Conservation (phyloP, 768 basidiomycete genomes). For the Pisolithus orientalis region DNA sequence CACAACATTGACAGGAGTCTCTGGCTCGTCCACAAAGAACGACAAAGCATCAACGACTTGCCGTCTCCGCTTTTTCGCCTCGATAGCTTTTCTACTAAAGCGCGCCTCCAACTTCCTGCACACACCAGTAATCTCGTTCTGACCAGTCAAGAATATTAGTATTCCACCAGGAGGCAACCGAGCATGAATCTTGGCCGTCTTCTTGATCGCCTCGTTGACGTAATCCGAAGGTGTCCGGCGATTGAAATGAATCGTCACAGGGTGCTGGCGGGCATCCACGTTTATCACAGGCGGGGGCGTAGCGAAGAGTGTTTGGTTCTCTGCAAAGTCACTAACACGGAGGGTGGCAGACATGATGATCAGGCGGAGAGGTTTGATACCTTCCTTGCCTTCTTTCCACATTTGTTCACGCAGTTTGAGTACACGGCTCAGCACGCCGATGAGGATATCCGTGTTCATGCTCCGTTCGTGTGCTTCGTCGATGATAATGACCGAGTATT, state of each 20-base stretch:
- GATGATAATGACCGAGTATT: conserved; percentile 92
- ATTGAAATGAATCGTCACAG: conserved; percentile 92
- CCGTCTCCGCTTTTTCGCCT: conserved; percentile 40
- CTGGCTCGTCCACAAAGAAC: conserved; percentile 22
- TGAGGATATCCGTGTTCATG: conserved; percentile 96
- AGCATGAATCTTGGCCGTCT: conserved; percentile 87
- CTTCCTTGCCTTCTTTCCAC: conserved; percentile 76
- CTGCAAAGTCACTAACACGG: conserved; percentile 86
- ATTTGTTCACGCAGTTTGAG: conserved; percentile 82
- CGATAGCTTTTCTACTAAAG: conserved; percentile 63
- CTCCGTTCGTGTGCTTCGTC: conserved; percentile 98
- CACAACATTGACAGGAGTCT: conserved; percentile 6
- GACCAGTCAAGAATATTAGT: conserved; percentile 90
- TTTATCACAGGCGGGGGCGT: conserved; percentile 87
- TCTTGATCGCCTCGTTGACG: conserved; percentile 83
- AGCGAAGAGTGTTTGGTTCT: conserved; percentile 76
- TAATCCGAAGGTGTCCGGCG: conserved; percentile 84
- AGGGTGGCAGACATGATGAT: conserved; percentile 99
- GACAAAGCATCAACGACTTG: conserved; percentile 18
- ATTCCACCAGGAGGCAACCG: conserved; percentile 91
- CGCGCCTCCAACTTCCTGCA: conserved; percentile 75
- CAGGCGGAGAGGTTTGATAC: conserved; percentile 79
- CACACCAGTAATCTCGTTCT: conserved; percentile 87
- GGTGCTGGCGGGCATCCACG: conserved; percentile 86
- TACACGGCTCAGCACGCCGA: conserved; percentile 94